Evolutionary conservation across 2,329 filamentous ascomycete genomes (phyloP).

Genomic region (Stylonectria norvegica): DNA sequence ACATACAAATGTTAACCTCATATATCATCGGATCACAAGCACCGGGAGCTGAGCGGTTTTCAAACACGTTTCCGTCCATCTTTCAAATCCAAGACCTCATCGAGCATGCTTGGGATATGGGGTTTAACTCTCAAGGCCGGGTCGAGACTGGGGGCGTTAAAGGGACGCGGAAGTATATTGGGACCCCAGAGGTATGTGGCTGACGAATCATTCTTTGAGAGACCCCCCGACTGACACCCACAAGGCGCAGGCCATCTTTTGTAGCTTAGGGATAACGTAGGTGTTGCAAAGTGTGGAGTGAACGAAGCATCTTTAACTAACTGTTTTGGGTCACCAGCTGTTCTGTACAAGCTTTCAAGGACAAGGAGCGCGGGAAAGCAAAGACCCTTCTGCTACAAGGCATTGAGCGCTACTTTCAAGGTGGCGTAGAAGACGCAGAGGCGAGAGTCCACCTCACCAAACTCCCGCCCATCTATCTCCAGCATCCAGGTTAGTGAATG

Average conservation of each 20-base stretch:
- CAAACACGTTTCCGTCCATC: conserved; percentile 65
- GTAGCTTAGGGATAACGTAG: conserved; percentile 63
- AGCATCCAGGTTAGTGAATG: conserved; percentile 62
- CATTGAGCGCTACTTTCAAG: conserved; percentile 72
- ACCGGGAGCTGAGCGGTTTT: conserved; percentile 59
- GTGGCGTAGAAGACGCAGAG: conserved; percentile 41
- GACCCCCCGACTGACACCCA: neutral
- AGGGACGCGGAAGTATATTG: conserved; percentile 92
- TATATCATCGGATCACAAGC: conserved; percentile 63
- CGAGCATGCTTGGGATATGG: conserved; percentile 82
- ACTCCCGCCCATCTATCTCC: conserved; percentile 83
- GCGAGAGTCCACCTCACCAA: conserved; percentile 63
- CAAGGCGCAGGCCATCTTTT: conserved; percentile 75
- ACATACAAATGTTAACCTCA: conserved; percentile 87
- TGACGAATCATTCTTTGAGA: neutral
- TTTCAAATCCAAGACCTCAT: conserved; percentile 82
- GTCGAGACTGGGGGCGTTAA: conserved; percentile 81
- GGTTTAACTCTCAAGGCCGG: conserved; percentile 71
- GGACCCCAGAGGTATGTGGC: conserved; percentile 72
- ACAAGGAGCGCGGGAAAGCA: conserved; percentile 41
- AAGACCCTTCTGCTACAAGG: conserved; percentile 59
- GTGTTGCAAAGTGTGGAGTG: too few relatives aligned
- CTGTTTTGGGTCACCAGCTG: conserved; percentile 44
- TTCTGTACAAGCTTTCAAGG: conserved; percentile 59
- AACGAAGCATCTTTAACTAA: conserved; percentile 6